Base-by-base conservation (phyloP, 495 filamentous ascomycete species). In the Beverwykella pulmonaria region DNA sequence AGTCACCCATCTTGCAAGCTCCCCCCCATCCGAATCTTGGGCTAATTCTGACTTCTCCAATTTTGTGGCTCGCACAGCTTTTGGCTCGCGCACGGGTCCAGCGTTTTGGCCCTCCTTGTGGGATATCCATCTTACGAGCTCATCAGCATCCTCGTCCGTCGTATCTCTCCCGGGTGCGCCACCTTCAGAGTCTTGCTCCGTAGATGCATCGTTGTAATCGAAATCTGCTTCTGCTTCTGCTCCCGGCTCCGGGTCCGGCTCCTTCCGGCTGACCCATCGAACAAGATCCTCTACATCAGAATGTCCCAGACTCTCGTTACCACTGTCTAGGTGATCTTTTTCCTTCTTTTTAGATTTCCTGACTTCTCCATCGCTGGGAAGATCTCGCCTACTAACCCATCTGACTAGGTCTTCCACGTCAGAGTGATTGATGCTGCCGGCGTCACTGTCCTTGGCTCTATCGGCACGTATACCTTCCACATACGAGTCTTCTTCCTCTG, bases 321-420 rank as follows among this genome's bases (percentile, higher is more conserved):
- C 29, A 15, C 25, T 20, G 22, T 34, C 34, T 2, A 5, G 26
- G 50, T 46, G 30, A 15, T 1, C 25, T 17, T 20, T 14, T 2
- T 29, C 19, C 22, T 34, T 26, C 27, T 29, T 14, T 50, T 50
- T 50, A 3, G n/a, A 1, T 27, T 34, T 23, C n/a, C 56, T 50
- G 8, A 9, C 8, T 44, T 53, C 50, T 22, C 50, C 65, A 27
- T 68, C 58, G 20, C 58, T 57, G 17, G 59, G 41, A 23, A 34
- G 34, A 22, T 68, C 59, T 7, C 58, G n/a, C 25, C 47, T 10
- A 20, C 58, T 68, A 17, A 68, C 58, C 65, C 65, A 68, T 39
- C 65, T 25, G 2, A 68, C 65, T 32, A 68, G 29, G 17, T 68
- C 65, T 29, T 68, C 65, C 0, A 68, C 52, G 20, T 68, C 49